Conservation (phyloP, 345 rosid genomes). For the Hevea brasiliensis region DNA sequence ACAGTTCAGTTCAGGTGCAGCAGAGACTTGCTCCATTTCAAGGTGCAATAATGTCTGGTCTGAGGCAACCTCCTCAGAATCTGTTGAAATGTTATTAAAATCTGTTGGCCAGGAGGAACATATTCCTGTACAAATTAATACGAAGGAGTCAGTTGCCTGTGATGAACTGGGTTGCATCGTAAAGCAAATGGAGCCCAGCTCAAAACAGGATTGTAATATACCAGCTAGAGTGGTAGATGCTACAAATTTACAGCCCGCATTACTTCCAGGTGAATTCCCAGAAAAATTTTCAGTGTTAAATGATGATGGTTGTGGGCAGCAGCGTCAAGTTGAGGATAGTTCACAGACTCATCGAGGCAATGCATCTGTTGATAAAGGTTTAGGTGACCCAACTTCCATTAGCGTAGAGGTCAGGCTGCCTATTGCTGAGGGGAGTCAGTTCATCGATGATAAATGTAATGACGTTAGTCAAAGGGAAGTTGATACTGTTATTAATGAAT, state of each 20-base stretch:
- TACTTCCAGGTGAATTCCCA: constrained; percentile 36
- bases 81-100: constrained; percentile 92
- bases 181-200: constrained; percentile 68
- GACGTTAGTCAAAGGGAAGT: constrained; percentile 29
- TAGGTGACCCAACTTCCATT: constrained; percentile 29
- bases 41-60: constrained; percentile 97
- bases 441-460: constrained; percentile 16
- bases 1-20: constrained; percentile 76
- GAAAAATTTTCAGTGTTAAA: constrained; percentile 35
- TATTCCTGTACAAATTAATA: constrained; percentile 42
- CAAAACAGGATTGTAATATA: constrained; percentile 38
- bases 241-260: constrained; percentile 31
- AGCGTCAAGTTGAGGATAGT: constrained; percentile 39
- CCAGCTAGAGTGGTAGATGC: constrained; percentile 39
- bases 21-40: constrained; percentile 74
- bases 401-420: constrained; percentile 31
- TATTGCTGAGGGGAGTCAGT: constrained; percentile 19
- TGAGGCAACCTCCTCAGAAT: constrained; percentile 84
- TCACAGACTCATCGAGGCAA: constrained; percentile 36
- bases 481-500: constrained; percentile 28
- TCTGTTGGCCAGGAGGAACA: constrained; percentile 91
- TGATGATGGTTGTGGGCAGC: constrained; percentile 41
- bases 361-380: constrained; percentile 36
- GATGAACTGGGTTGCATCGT: constrained; percentile 70
- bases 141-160: constrained; percentile 58